These are phyloP conservation scores for Alternaria gaisen DNA, from an alignment of 2,329 filamentous ascomycete species.

Conservation along the genomic window DNA sequence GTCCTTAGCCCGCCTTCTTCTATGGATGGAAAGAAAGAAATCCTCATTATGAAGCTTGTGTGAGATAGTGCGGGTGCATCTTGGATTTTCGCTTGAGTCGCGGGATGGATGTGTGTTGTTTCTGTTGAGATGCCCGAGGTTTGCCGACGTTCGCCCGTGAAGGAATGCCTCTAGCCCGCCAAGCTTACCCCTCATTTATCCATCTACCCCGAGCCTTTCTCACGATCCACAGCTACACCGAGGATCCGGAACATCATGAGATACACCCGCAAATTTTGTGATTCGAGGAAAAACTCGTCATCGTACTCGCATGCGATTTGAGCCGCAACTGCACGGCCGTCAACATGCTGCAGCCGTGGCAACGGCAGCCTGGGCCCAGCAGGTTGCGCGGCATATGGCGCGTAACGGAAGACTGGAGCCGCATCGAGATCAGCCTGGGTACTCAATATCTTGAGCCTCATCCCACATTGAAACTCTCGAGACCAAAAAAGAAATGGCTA, in stretches of 20 bases:
- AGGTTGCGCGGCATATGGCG: neutral
- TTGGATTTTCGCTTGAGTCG: neutral
- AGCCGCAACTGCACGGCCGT: neutral
- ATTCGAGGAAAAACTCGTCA: slow-evolving; percentile 12
- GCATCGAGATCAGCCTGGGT: neutral
- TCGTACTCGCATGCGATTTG: neutral
- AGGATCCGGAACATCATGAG: neutral
- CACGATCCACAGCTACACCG: slow-evolving; percentile 6
- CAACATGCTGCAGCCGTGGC: neutral
- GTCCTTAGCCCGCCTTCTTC: neutral
- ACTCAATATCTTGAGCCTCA: neutral
- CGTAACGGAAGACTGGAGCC: neutral
- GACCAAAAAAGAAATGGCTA: neutral
- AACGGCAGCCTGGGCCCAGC: neutral
- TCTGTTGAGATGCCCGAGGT: neutral
- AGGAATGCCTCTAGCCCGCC: slow-evolving; percentile 1
- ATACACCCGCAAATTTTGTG: neutral
- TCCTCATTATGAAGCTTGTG: neutral
- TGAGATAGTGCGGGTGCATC: neutral
- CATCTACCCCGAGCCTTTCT: slow-evolving; percentile 1
- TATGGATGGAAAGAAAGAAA: too few relatives aligned
- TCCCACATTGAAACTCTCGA: neutral
- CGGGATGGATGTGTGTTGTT: neutral
- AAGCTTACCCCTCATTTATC: slow-evolving; percentile 13
- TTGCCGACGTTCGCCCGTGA: neutral